Evolutionary conservation across 768 basidiomycete genomes (phyloP), one percentile per base, ranked within the genome.

Genomic region (Boletus coccyginus): DNA sequence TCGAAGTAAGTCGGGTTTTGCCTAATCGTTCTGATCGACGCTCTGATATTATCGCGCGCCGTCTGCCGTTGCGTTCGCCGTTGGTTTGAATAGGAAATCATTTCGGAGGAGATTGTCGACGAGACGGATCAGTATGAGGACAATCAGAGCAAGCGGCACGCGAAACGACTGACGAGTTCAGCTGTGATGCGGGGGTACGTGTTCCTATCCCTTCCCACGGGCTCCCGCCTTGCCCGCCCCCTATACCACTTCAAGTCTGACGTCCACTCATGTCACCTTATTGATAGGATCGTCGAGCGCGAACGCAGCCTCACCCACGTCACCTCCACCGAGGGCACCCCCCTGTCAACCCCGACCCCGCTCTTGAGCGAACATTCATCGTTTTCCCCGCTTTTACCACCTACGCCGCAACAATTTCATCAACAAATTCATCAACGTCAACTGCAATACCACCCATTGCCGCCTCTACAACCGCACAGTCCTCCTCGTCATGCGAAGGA

Each of bases 41-140:
- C n/a, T n/a, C 12, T 60, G n/a, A 50, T 40, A 17, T 27, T 3
- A 33, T 44, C 9, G 24, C 33, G 21, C 10, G 21, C 39, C 19
- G 17, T 47, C n/a, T n/a, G n/a, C n/a, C n/a, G n/a, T n/a, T n/a
- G n/a, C n/a, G n/a, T 53, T 45, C 32, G 12, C 46, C 14, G 29
- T 42, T 42, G 36, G 53, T 40, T 51, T 57, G 70, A 67, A 59
- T 72, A 92, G 81, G 94, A 96, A 80, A 97, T 98, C 59, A 92
- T 98, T 19, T 87, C 90, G 0, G 94, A 97, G 73, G 95, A 97
- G 69, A 96, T 97, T 52, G 89, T 96, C 32, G 94, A 96, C 65
- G 94, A 97, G 72, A 96, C 94, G 3, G 94, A 97, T 73, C 80
- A 86, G 29, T 95, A 89, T 62, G 86, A 91, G 61, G 91, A 93